These are phyloP conservation scores for Raffaelea deltoideospora DNA, from an alignment of 2,329 filamentous ascomycete species.

Conservation along the genomic window DNA sequence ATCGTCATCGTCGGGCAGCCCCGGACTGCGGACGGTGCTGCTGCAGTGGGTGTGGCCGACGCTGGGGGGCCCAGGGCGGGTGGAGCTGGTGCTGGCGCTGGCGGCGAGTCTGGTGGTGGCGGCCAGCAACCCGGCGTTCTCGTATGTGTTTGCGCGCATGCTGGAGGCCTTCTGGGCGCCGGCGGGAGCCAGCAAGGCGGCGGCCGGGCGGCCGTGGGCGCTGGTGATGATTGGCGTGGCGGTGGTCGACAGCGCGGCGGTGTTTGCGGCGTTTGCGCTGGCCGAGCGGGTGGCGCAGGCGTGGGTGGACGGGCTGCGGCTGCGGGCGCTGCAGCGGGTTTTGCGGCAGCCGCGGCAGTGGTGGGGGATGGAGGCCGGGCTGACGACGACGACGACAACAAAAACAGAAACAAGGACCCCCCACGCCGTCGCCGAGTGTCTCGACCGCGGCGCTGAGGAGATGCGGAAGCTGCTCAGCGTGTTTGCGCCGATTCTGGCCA, in stretches of 20 bases:
- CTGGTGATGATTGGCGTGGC: slow-evolving; percentile 55
- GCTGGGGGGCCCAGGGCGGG: slow-evolving; percentile 34
- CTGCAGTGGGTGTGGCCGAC: slow-evolving; percentile 50
- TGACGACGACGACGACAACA: slow-evolving; percentile 33
- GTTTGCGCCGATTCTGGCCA: slow-evolving; percentile 56
- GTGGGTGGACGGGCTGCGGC: slow-evolving; percentile 63
- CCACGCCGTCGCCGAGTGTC: slow-evolving; percentile 47
- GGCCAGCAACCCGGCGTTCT: slow-evolving; percentile 51
- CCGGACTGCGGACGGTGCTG: too few relatives aligned
- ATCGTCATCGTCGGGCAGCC: too few relatives aligned
- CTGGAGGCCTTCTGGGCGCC: slow-evolving; percentile 52
- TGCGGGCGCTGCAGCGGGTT: slow-evolving; percentile 51
- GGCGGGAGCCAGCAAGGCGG: slow-evolving; percentile 24
- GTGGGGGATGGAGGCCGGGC: slow-evolving; percentile 30
- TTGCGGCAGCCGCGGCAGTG: slow-evolving; percentile 63
- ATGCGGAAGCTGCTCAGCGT: slow-evolving; percentile 70
- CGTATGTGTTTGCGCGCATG: slow-evolving; percentile 59
- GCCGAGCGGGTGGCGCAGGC: slow-evolving; percentile 56
- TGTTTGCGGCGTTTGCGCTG: slow-evolving; percentile 53
- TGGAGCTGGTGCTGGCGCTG: slow-evolving; percentile 44
- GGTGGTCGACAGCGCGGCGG: slow-evolving; percentile 46
- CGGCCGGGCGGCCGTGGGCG: slow-evolving; percentile 48
- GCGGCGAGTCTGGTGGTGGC: slow-evolving; percentile 49
- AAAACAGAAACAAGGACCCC: slow-evolving; percentile 43
- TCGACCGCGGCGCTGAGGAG: slow-evolving; percentile 76